phyloP scores from a whole-genome alignment of 2,329 filamentous ascomycete genomes.

The Botryotinia convoluta region DNA sequence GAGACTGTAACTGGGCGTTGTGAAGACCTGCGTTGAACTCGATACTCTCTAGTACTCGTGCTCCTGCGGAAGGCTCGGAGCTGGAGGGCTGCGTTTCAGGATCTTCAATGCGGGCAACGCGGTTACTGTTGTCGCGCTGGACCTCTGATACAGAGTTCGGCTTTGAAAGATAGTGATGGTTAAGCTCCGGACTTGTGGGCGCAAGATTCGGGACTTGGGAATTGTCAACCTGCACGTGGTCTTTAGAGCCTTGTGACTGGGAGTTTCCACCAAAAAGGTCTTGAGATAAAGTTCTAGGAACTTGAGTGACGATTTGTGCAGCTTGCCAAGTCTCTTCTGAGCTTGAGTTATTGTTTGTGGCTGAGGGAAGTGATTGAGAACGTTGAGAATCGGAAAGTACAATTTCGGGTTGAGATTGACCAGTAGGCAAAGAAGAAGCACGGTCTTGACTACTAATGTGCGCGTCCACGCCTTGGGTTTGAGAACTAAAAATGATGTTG shows the following conservation, averaged over 20 bases:
- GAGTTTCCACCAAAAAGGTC: neutral
- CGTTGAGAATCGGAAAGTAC: slow-evolving; percentile 12
- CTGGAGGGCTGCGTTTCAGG: neutral
- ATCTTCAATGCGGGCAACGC: neutral
- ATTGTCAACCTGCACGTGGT: slow-evolving; percentile 12
- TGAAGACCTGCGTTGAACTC: neutral
- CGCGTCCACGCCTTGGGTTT: neutral
- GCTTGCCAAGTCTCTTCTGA: slow-evolving; percentile 24
- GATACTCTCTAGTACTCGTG: slow-evolving; percentile 7
- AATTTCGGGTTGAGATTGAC: neutral
- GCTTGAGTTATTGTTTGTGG: slow-evolving; percentile 11
- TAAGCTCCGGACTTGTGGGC: neutral
- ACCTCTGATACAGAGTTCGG: neutral
- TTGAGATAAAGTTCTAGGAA: slow-evolving; percentile 1
- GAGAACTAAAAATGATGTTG: slow-evolving; percentile 6
- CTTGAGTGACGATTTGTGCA: slow-evolving; percentile 21
- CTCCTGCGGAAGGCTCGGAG: neutral
- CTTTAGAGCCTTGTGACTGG: neutral
- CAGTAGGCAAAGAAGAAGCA: slow-evolving; percentile 11
- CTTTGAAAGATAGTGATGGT: neutral
- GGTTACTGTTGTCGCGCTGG: neutral
- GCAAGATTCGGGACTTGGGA: neutral
- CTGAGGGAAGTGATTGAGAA: slow-evolving; percentile 14
- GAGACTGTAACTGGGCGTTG: neutral
- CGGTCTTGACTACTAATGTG: neutral